Evolutionary conservation across 2,329 filamentous ascomycete genomes (phyloP), one percentile per base, ranked within the genome.

Genomic region (Fusarium floridanum): DNA sequence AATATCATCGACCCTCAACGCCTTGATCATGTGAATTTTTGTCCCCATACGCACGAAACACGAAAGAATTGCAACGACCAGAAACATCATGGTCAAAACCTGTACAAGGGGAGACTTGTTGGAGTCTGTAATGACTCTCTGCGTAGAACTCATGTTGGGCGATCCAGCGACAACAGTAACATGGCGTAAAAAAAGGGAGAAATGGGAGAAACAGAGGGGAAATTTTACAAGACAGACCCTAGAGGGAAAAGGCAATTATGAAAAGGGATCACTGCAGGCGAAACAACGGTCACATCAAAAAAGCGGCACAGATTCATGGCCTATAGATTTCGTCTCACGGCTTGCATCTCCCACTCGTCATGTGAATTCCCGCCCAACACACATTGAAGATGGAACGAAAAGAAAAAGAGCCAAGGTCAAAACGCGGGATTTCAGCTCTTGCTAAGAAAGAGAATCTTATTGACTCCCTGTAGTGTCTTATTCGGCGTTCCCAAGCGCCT

Each of bases 91-190:
- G 4, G 76, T 71, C 63, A 81, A 65, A 41, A 81, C 78, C 59
- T 80, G 73, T 16, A 81, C 73, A 10, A 81, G 76, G 8, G 79
- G 79, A 16, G 78, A 76, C 72, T 81, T 81, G 77, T 81, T 77
- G 22, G 50, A 69, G 65, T 77, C 79, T 1, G 76, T 81, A 32
- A 81, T 78, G 48, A 79, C 48, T 36, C 70, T 66, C 10, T 79
- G 78, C 81, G 17, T 45, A 16, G 73, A 69, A 61, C 36, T 71
- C 77, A 79, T 79, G 5, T 20, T 64, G 70, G 24, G 24, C n/a
- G 43, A 59, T n/a, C 48, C 48, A 29, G 48, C 48, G 27, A n/a
- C 48, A 55, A 34, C 48, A 55, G 17, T 20, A 55, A 32, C 48
- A 55, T 55, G 48, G 48, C 17, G 27, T 16, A 45, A 17, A n/a